These are phyloP conservation scores for Endoconidiophora laricicola DNA, from an alignment of 2,329 filamentous ascomycete species.

Conservation along the genomic window DNA sequence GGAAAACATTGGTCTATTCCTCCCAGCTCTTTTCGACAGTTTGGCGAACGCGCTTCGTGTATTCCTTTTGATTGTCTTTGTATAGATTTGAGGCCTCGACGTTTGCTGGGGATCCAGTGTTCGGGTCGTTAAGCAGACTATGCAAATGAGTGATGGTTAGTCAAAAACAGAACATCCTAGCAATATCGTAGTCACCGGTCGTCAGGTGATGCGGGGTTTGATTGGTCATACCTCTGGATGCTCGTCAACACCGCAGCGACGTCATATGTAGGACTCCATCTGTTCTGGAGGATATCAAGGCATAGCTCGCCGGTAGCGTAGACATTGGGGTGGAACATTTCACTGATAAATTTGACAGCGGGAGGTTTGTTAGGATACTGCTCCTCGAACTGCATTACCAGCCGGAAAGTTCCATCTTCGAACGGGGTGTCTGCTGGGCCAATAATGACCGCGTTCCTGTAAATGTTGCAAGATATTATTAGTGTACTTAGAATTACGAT, in stretches of 20 bases:
- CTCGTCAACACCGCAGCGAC: constrained; percentile 93
- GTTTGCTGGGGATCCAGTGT: constrained; percentile 95
- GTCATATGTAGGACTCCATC: constrained; percentile 98
- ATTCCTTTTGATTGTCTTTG: constrained; percentile 95
- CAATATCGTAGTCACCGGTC: not conserved
- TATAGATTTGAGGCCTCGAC: constrained; percentile 96
- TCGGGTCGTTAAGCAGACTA: constrained; percentile 91
- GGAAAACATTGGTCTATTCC: constrained; percentile 34
- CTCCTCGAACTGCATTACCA: constrained; percentile 98
- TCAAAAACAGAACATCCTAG: not conserved
- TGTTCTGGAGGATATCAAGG: constrained; percentile 89
- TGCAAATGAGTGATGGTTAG: not conserved
- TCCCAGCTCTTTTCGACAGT: constrained; percentile 99
- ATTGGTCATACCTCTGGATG: constrained; percentile 64
- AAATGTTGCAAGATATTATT: constrained; percentile 4
- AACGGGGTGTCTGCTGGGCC: constrained; percentile 93
- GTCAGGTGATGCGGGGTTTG: not conserved
- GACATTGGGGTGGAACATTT: constrained; percentile 99
- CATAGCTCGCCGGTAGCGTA: constrained; percentile 95
- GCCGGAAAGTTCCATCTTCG: constrained; percentile 90
- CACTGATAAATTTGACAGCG: constrained; percentile 92
- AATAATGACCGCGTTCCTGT: constrained; percentile 95
- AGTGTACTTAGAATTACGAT: too few species aligned
- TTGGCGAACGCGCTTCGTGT: constrained; percentile 85
- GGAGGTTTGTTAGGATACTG: constrained; percentile 98